A percentile compares a stretch with the other conserved stretches of the same genome.
These are phyloP conservation scores for Monilinia fructicola DNA, from an alignment of 2,329 filamentous ascomycete genomes.

Conservation along the genomic window DNA sequence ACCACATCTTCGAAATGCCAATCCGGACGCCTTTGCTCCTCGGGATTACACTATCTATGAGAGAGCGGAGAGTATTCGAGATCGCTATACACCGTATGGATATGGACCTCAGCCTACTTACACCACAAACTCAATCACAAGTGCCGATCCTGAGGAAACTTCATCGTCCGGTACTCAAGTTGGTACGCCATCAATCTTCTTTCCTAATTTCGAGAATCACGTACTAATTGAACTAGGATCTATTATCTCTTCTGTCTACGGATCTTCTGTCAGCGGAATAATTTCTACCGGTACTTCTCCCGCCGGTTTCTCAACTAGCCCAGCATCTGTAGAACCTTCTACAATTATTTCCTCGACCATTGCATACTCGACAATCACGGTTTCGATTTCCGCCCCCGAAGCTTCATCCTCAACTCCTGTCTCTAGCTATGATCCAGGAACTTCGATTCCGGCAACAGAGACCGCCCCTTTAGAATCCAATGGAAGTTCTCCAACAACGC, in stretches of 20 bases:
- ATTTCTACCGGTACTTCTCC: conserved; percentile 15
- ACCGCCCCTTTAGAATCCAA: neutral
- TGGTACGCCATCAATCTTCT: neutral
- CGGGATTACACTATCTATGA: conserved; percentile 35
- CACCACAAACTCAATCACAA: conserved; percentile 21
- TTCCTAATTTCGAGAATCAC: neutral
- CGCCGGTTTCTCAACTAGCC: conserved; percentile 4
- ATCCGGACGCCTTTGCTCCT: conserved; percentile 27
- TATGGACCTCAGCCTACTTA: conserved; percentile 35
- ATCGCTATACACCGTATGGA: conserved; percentile 34
- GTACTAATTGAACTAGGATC: conserved; percentile 11
- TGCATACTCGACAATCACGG: conserved; percentile 16
- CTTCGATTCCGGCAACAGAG: neutral
- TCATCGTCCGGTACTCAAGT: conserved; percentile 20
- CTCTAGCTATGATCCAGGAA: conserved; percentile 22
- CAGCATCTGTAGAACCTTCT: conserved; percentile 17
- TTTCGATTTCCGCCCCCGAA: conserved; percentile 6
- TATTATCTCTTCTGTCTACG: conserved; percentile 6
- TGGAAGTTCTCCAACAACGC: neutral
- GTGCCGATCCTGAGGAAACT: conserved; percentile 25
- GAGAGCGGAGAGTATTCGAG: conserved; percentile 26
- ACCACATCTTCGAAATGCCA: conserved; percentile 27
- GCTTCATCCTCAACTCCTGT: conserved; percentile 12
- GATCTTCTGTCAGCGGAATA: conserved; percentile 8
- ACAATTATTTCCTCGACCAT: neutral